Evolutionary conservation across 2,329 filamentous ascomycete species (phyloP).

Genomic region (Clarireedia hainanense): DNA sequence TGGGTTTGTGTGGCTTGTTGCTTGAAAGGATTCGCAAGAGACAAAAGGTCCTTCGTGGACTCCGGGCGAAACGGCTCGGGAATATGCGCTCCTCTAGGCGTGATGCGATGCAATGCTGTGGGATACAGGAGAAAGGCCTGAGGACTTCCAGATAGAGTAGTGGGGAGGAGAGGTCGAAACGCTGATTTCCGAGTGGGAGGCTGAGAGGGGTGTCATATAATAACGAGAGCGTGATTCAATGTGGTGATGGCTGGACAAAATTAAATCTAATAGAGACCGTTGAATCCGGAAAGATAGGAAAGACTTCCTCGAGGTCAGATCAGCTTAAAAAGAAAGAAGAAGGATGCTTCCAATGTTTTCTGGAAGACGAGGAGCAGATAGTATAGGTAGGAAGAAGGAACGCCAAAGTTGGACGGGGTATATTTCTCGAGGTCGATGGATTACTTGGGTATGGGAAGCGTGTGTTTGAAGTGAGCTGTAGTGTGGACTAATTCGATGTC

Average conservation of each 20-base stretch:
- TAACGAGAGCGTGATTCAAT: neutral
- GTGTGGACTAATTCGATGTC: constrained; percentile 7
- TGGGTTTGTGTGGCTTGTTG: constrained; percentile 2
- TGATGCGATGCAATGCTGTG: constrained; percentile 1
- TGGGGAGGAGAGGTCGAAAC: neutral
- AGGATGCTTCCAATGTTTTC: neutral
- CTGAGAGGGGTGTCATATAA: neutral
- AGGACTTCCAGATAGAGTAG: neutral
- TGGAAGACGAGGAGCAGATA: neutral
- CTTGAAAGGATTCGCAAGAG: constrained; percentile 4
- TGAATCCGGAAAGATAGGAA: neutral
- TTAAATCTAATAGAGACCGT: neutral
- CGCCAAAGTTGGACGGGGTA: neutral
- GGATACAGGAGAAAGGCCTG: neutral
- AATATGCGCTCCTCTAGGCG: neutral
- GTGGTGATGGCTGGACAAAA: neutral
- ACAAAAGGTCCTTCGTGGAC: constrained; percentile 1
- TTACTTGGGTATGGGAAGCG: neutral
- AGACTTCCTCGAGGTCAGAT: too few relatives aligned
- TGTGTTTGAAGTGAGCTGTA: constrained; percentile 5
- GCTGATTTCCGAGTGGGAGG: neutral
- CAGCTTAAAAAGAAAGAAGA: too few relatives aligned
- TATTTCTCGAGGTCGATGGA: neutral
- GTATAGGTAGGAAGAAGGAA: constrained; percentile 1
- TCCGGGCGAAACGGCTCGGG: neutral